These are phyloP conservation scores for Acidomyces sp. DNA, from an alignment of 495 filamentous ascomycete genomes.

Conservation along the genomic window DNA sequence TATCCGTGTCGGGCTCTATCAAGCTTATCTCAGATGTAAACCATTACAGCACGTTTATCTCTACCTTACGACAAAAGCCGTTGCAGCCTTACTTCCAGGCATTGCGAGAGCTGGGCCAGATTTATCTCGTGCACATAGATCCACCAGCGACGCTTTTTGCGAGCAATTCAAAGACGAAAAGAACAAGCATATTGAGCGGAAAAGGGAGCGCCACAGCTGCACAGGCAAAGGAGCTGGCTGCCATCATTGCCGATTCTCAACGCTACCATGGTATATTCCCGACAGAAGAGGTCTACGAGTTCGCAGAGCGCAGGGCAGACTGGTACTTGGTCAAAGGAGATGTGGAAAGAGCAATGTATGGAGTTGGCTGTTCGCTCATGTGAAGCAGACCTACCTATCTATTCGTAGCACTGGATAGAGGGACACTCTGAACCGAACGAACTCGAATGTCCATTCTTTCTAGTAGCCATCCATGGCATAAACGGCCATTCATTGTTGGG, in stretches of 20 bases:
- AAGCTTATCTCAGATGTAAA: slow-evolving; percentile 95
- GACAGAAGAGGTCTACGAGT: slow-evolving; percentile 95
- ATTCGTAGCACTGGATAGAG: too few species aligned
- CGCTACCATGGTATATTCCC: slow-evolving; percentile 85
- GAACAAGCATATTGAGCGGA: neutral
- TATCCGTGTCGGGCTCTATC: slow-evolving; percentile 79
- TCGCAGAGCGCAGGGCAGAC: slow-evolving; percentile 83
- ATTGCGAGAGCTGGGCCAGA: slow-evolving; percentile 82
- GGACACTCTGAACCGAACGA: too few species aligned
- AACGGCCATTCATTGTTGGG: too few species aligned
- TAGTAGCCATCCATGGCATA: too few species aligned
- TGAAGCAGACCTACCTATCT: slow-evolving; percentile 33
- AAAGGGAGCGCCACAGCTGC: slow-evolving; percentile 55
- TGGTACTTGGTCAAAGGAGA: slow-evolving; percentile 79
- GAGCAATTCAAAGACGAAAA: slow-evolving; percentile 3
- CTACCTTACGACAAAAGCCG: slow-evolving; percentile 65
- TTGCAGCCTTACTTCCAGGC: slow-evolving; percentile 83
- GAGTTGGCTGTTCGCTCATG: slow-evolving; percentile 80
- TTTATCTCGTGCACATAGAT: slow-evolving; percentile 69
- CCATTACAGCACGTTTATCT: slow-evolving; percentile 74
- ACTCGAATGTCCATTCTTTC: too few species aligned
- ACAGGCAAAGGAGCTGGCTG: slow-evolving; percentile 90
- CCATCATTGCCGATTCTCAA: slow-evolving; percentile 81
- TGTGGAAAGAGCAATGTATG: slow-evolving; percentile 97
- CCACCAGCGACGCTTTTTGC: slow-evolving; percentile 12